Base-by-base conservation (phyloP, 108 stramenopile genomes). In the Chaetoceros tenuissimus region DNA sequence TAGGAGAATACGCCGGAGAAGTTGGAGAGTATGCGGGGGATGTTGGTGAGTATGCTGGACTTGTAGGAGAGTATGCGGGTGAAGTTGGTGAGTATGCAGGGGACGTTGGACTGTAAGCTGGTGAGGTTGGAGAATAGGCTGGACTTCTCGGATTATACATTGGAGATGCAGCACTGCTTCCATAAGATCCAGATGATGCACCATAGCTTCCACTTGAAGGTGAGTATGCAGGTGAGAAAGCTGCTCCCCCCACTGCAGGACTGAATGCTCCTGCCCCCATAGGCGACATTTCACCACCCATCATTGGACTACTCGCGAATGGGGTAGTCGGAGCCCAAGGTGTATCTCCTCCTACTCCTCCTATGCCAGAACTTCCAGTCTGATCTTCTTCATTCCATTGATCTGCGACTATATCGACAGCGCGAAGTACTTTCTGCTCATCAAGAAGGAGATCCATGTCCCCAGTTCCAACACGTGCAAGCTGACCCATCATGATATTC, bases 401-500 rank as follows among this genome's bases (percentile, higher is more conserved):
- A 61, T 92, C 89, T 16, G 75, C 87, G 22, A 88, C 92, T 24
- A 94, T 75, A 61, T 94, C 92, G 28, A 95, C 85, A 31, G 92
- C 94, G 22, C 81, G 81, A 24, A 89, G 73, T 51, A 98, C 87
- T 72, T 96, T 96, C 44, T 91, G 75, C 58, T 95, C 92, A 55
- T 99, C 96, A 50, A 99, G 79, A 45, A 96, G 71, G 21, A 98
- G 73, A 48, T 98, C 96, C 77, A 97, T 91, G 54, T 82, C 78
- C 26, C 97, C 97, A 0, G 97, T 96, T 40, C 97, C 97, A 27
- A 96, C 87, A 34, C 84, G 68, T 24, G 92, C 94, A 55, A 96
- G 78, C 67, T 96, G 95, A 0, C 96, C 98, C 78, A 97, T 84
- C 95, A 99, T 94, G 53, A 99, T 96, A 62, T 97, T 99, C 66